Evolutionary conservation across 2,329 filamentous ascomycete genomes (phyloP).

Genomic region (Cordyceps farinosa): DNA sequence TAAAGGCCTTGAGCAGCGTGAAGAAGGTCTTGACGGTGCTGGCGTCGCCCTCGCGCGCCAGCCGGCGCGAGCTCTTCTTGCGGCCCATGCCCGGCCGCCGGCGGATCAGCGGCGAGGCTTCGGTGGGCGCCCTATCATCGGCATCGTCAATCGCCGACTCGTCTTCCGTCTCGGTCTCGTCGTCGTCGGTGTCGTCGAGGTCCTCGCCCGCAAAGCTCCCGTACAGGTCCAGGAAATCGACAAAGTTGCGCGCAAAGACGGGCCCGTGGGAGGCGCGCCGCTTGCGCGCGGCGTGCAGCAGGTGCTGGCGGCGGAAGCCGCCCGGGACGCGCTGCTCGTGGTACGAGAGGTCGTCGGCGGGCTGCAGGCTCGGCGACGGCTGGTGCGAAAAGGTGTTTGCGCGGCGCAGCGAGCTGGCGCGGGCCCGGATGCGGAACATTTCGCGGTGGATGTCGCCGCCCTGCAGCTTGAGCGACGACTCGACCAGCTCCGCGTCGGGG

Average conservation of each 20-base stretch:
- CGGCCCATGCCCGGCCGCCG: conserved; percentile 40
- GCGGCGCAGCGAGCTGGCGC: conserved; percentile 48
- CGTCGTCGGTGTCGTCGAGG: conserved; percentile 44
- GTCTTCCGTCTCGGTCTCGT: conserved; percentile 36
- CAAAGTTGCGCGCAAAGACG: conserved; percentile 64
- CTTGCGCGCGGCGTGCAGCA: conserved; percentile 39
- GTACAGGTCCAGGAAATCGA: conserved; percentile 73
- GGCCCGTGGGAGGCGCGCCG: conserved; percentile 30
- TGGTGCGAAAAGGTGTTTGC: conserved; percentile 65
- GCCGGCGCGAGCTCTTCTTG: conserved; percentile 47
- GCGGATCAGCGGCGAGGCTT: conserved; percentile 54
- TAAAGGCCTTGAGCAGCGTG: conserved; percentile 73
- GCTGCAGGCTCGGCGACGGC: conserved; percentile 30
- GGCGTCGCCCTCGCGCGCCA: conserved; percentile 55
- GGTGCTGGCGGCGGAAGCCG: conserved; percentile 46
- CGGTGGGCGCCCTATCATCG: conserved; percentile 42
- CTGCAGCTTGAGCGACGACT: conserved; percentile 66
- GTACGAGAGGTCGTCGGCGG: conserved; percentile 31
- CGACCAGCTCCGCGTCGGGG: conserved; percentile 37
- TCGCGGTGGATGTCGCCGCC: conserved; percentile 77
- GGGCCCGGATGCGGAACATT: conserved; percentile 68
- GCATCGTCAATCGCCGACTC: conserved; percentile 46
- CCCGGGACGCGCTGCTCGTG: conserved; percentile 41
- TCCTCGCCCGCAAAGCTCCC: conserved; percentile 76
- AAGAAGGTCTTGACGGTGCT: conserved; percentile 72